Evolutionary conservation across 179 eudicot genomes (phyloP), one percentile per base, ranked within the genome.

Genomic region (Nepenthes alata): DNA sequence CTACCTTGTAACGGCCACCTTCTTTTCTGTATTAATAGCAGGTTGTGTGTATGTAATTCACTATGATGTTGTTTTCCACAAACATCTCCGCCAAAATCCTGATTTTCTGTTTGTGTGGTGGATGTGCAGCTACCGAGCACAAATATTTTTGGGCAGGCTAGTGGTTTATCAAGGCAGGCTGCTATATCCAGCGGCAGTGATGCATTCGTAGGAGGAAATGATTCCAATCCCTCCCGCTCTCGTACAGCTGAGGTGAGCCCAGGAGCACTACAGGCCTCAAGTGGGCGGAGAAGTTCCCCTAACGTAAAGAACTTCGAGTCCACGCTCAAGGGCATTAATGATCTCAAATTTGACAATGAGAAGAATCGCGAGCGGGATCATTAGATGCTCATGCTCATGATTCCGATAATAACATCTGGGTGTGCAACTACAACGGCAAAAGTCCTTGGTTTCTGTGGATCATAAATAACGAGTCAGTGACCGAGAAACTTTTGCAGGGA

Each of bases 271-370:
- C 82, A 72, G 63, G 64, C 68, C 74, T 78, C 93, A 6, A 78
- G 85, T 52, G 94, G 84, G 3, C 96, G 80, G 45, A 85, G 79
- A 78, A 78, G 70, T 60, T 80, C 88, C 53, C 78, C 80, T 47
- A 73, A 76, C 54, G 53, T 62, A 63, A 90, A 75, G 74, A 89
- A 78, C 61, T 86, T 78, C 35, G 95, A 86, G 60, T 67, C 96
- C 57, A 69, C 96, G 6, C 81, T 89, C 63, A 89, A 81, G 71
- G 98, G 95, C 39, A 89, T 93, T 8, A 86, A 89, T 69, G 39
- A 71, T 66, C 81, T 93, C 73, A 79, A 73, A 66, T 85, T 89
- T 63, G 95, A 86, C 60, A 84, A 86, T 35, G 85, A 80, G 60
- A 77, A 41, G 45, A 7, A 41, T 41, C 45, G 8, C 8, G 6